Evolutionary conservation across 441 rosid species (phyloP), one percentile per base, ranked within the genome.

Genomic region (Pelargonium australe): DNA sequence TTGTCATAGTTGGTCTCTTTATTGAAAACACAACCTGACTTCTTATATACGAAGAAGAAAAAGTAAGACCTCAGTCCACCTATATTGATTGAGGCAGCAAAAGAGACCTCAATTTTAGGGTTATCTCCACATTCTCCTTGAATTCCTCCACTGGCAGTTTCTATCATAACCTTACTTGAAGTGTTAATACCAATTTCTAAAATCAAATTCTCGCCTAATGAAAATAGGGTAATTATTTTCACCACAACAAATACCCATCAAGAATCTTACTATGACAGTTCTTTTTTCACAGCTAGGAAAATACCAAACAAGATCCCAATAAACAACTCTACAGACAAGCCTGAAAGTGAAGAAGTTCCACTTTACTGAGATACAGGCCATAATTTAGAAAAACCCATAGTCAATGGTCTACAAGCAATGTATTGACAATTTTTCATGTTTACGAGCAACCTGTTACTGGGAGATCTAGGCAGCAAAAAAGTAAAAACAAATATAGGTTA

Each of bases 401-500:
- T 61, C 37, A 12, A 23, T 0, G 37, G 34, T 31, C 25, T 60
- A 14, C n/a, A 20, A 20, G 64, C 64, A 61, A 61, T 61, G 34
- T 25, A 61, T 61, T 61, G 40, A 61, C 64, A 61, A 12, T 31
- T 16, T 63, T 63, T 14, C 65, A 63, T 23, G 65, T 63, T 43
- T 4, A 63, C 34, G 37, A 63, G 67, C 49, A 49, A 72, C 25
- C 12, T 13, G 43, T 63, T 63, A 25, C 65, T n/a, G 40, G 65
- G 65, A 63, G 65, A 63, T 13, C 9, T 14, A 40, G 45, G 72
- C 68, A 66, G 19, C 43, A 62, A 25, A 12, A 61, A 70, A 51
- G 23, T 14, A 40, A 64, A 63, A 71, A 13, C 64, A n/a, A 53
- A 70, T 61, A 64, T 63, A 47, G 61, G 31, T 63, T 82, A 87